These are phyloP conservation scores for Dioszegia crocea DNA, from an alignment of 768 basidiomycete species.

Conservation along the genomic window DNA sequence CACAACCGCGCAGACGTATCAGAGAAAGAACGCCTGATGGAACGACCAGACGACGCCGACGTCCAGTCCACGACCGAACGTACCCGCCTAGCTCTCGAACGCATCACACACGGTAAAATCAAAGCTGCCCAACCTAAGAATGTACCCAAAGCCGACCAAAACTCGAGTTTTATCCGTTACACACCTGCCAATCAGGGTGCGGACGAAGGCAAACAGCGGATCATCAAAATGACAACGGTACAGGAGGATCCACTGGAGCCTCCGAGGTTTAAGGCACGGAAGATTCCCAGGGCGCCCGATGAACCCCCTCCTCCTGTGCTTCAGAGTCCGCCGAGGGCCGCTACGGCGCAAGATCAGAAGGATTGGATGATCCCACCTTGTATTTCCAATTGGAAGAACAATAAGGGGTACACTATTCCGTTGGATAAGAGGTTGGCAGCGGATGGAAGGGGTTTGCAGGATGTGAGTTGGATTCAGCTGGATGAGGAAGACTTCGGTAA, in stretches of 20 bases:
- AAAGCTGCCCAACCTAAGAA: slow-evolving; percentile 98
- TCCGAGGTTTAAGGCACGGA: slow-evolving; percentile 96
- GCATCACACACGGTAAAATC: slow-evolving; percentile 90
- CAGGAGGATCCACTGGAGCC: slow-evolving; percentile 97
- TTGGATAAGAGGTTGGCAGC: slow-evolving; percentile 96
- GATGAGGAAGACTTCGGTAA: not conserved
- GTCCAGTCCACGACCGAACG: slow-evolving; percentile 85
- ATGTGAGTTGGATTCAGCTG: slow-evolving; percentile 59
- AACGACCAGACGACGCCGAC: slow-evolving; percentile 88
- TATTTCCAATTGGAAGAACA: slow-evolving; percentile 99
- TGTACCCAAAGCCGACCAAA: slow-evolving; percentile 76
- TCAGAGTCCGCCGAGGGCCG: slow-evolving; percentile 90
- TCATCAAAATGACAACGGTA: slow-evolving; percentile 98
- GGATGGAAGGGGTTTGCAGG: slow-evolving; percentile 96
- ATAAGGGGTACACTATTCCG: slow-evolving; percentile 99
- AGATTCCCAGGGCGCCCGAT: slow-evolving; percentile 93
- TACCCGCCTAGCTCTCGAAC: slow-evolving; percentile 85
- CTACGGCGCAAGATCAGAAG: slow-evolving; percentile 94
- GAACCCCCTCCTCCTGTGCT: slow-evolving; percentile 94
- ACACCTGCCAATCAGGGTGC: slow-evolving; percentile 87
- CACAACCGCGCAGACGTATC: slow-evolving; percentile 80
- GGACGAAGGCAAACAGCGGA: slow-evolving; percentile 74
- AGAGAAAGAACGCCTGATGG: slow-evolving; percentile 70
- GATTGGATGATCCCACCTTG: slow-evolving; percentile 99
- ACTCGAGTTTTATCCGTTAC: slow-evolving; percentile 88